Base-by-base conservation (phyloP, 257 asterid species). In the Ballota nigra region DNA sequence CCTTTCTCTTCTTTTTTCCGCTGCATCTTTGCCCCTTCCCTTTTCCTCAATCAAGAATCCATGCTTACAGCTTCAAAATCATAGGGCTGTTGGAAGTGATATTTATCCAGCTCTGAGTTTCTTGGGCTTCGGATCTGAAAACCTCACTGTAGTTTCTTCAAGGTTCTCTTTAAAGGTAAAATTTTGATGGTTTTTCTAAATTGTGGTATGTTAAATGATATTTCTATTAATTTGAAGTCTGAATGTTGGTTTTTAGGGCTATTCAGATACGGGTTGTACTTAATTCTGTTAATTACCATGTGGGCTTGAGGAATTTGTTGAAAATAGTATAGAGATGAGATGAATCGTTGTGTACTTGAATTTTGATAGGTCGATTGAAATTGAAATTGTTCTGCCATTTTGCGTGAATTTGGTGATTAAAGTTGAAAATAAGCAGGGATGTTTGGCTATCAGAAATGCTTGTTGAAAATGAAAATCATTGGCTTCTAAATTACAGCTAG, bases 371-470 rank as follows among this genome's bases (percentile, higher is more conserved):
- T 64, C 38, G 63, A 40, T 9, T 66, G 63, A 53, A 56, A 61
- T 51, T 20, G 72, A 20, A 49, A 38, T 20, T 69, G 12, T 63
- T 9, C 3, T 20, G 24, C 38, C 12, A 6, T 31, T 58, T 70
- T 57, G 19, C 19, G 57, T 57, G 15, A 23, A 4, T 67, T 65
- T 56, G 51, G 41, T 56, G 34, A 26, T 52, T 64, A 36, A 22
- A 63, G 33, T 52, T 38, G 68, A 49, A 59, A 20, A 33, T 12
- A 28, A 2, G 45, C 1, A 24, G 19, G 11, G 51, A 33, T 24
- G 7, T 31, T 65, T 38, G 64, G 23, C 69, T 59, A 65, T 80
- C 53, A 36, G 29, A 33, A 58, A 64, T 59, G 57, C 16, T 55
- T 68, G 59, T 74, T 69, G 69, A 57, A 45, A 57, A 45, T 4